Evolutionary conservation across 1,139 yeast species (phyloP).

Genomic region (Diutina neorugosa): DNA sequence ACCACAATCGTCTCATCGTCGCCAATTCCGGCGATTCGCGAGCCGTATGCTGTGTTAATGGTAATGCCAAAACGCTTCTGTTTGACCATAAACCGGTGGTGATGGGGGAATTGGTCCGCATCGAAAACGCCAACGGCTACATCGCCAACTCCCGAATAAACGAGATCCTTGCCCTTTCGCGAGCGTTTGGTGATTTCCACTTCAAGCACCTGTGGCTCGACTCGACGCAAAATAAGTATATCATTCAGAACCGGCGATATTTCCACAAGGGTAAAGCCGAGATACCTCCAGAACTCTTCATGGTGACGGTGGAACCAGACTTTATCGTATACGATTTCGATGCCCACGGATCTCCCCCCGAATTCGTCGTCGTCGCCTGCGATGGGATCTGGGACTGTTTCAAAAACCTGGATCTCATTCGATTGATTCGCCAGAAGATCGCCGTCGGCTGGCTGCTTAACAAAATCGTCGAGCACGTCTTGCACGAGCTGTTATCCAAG

Average conservation of each 20-base stretch:
- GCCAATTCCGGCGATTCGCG: constrained; percentile 74
- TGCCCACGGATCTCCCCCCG: constrained; percentile 27
- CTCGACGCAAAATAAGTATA: constrained; percentile 17
- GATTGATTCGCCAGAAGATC: constrained; percentile 44
- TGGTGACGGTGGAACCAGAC: constrained; percentile 65
- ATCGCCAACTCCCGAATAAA: constrained; percentile 60
- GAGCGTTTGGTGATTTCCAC: constrained; percentile 70
- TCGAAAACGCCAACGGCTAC: constrained; percentile 64
- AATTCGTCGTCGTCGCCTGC: constrained; percentile 57
- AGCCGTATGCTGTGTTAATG: constrained; percentile 41
- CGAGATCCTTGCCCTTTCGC: constrained; percentile 57
- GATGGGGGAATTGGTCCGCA: constrained; percentile 63
- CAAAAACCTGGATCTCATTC: constrained; percentile 42
- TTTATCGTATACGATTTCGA: constrained; percentile 39
- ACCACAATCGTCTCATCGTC: constrained; percentile 38
- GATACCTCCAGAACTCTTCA: constrained; percentile 17
- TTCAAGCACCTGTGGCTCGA: constrained; percentile 39
- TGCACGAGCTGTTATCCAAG: constrained; percentile 59
- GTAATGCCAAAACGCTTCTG: constrained; percentile 48
- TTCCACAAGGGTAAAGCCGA: constrained; percentile 6
- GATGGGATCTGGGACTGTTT: constrained; percentile 80
- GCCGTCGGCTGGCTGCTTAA: constrained; percentile 46
- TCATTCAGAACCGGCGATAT: constrained; percentile 12
- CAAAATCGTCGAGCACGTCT: constrained; percentile 43
- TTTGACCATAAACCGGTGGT: constrained; percentile 70